These are phyloP conservation scores for Bipolaris bicolor DNA, from an alignment of 2,329 filamentous ascomycete genomes.

Conservation along the genomic window DNA sequence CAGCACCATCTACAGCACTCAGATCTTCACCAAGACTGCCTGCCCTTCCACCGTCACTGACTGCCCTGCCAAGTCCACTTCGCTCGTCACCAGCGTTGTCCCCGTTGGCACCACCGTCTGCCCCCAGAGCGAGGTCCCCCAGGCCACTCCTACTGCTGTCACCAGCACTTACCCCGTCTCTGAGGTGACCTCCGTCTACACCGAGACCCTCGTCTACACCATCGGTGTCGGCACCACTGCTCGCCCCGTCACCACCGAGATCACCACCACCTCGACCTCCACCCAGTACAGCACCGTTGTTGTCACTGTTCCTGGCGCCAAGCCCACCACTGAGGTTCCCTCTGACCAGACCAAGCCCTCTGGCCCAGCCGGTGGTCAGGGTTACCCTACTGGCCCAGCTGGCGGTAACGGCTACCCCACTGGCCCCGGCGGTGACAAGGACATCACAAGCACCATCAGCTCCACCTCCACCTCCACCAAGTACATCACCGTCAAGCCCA, in stretches of 20 bases:
- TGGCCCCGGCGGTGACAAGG: slow-evolving; percentile 5
- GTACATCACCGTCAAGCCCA: slow-evolving; percentile 38
- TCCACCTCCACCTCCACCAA: slow-evolving; percentile 42
- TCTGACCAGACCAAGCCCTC: slow-evolving; percentile 3
- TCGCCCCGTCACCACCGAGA: slow-evolving; percentile 53
- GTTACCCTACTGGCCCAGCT: slow-evolving; percentile 5
- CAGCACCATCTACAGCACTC: slow-evolving; percentile 53
- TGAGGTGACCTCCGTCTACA: slow-evolving; percentile 44
- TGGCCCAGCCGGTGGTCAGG: background rate
- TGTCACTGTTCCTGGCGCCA: slow-evolving; percentile 25
- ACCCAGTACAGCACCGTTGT: slow-evolving; percentile 44
- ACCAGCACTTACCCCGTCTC: slow-evolving; percentile 31
- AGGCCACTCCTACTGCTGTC: slow-evolving; percentile 21
- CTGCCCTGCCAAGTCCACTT: slow-evolving; percentile 32
- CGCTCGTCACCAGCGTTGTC: slow-evolving; percentile 50
- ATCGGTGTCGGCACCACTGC: slow-evolving; percentile 50
- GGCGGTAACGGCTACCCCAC: slow-evolving; percentile 12
- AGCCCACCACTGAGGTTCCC: slow-evolving; percentile 9
- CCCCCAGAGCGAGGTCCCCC: slow-evolving; percentile 34
- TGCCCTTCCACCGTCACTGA: slow-evolving; percentile 14
- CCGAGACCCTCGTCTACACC: slow-evolving; percentile 54
- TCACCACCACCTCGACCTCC: slow-evolving; percentile 39
- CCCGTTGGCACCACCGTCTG: slow-evolving; percentile 54
- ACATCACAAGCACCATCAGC: slow-evolving; percentile 47
- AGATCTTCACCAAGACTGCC: slow-evolving; percentile 44